Evolutionary conservation across 108 stramenopile genomes (phyloP).

Genomic region (Chaetoceros tenuissimus): DNA sequence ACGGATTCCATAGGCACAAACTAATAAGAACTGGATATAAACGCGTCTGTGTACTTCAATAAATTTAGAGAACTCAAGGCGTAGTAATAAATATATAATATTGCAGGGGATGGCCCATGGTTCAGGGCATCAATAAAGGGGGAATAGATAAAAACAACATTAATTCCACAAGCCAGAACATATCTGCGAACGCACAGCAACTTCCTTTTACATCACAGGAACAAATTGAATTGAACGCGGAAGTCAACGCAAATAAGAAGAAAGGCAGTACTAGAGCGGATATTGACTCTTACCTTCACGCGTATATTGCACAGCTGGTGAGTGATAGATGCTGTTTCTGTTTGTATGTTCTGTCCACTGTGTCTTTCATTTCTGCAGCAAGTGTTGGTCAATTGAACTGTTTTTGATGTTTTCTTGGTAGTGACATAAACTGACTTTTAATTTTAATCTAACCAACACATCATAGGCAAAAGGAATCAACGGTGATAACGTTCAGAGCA

Average conservation of each 20-base stretch:
- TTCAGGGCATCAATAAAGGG: conserved; percentile 35
- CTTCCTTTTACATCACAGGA: background rate
- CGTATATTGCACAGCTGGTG: background rate
- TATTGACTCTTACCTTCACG: background rate
- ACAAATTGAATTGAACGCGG: conserved; percentile 8
- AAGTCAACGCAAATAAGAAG: background rate
- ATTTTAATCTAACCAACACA: background rate
- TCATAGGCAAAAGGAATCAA: background rate
- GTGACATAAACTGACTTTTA: background rate
- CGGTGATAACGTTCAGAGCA: background rate
- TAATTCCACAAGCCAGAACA: conserved; percentile 10
- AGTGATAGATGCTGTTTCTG: background rate
- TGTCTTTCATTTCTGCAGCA: background rate
- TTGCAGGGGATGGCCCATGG: conserved; percentile 67
- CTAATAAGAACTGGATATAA: too few species aligned
- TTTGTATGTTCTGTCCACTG: background rate
- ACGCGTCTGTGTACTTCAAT: too few species aligned
- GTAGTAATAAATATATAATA: too few species aligned
- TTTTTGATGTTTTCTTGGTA: background rate
- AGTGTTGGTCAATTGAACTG: background rate
- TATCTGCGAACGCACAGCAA: conserved; percentile 4
- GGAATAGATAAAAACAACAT: conserved; percentile 9
- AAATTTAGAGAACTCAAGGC: too few species aligned
- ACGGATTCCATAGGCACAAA: too few species aligned
- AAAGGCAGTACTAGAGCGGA: background rate